These are phyloP conservation scores for Mucor lusitanicus DNA, from an alignment of 371 early-diverging fungal species.

Conservation along the genomic window DNA sequence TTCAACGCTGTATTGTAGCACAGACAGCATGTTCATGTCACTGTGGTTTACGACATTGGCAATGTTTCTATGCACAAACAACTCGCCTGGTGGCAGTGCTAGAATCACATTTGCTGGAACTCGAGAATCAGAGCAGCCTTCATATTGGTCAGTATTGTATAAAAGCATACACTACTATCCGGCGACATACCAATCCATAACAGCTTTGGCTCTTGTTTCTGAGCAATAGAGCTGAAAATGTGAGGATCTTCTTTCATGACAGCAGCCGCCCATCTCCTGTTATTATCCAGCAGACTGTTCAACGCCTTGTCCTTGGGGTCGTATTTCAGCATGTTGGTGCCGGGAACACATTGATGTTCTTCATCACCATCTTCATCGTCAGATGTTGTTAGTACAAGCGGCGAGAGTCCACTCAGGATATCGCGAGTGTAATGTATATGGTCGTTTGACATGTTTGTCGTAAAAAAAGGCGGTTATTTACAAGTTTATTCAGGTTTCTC, in stretches of 20 bases:
- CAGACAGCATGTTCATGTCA: slow-evolving; percentile 83
- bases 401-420: not conserved
- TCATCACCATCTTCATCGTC: not conserved
- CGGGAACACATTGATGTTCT: not conserved
- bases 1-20: slow-evolving; percentile 91
- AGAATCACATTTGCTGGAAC: slow-evolving; percentile 74
- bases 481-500: too few relatives aligned
- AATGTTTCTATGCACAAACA: slow-evolving; percentile 95
- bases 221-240: slow-evolving; percentile 52
- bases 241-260: slow-evolving; percentile 37
- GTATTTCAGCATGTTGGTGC: slow-evolving; percentile 4
- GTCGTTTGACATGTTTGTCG: too few relatives aligned
- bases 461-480: too few relatives aligned
- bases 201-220: slow-evolving; percentile 83
- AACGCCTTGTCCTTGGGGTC: slow-evolving; percentile 24
- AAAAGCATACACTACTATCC: too few relatives aligned
- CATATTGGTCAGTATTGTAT: too few relatives aligned
- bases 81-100: slow-evolving; percentile 78
- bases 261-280: slow-evolving; percentile 37
- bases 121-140: slow-evolving; percentile 90
- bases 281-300: slow-evolving; percentile 27
- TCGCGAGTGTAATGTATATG: not conserved
- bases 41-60: slow-evolving; percentile 84
- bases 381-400: not conserved
- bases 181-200: slow-evolving; percentile 71